Base-by-base conservation (phyloP, 352 stramenopile species). In the Phytophthora megakarya region DNA sequence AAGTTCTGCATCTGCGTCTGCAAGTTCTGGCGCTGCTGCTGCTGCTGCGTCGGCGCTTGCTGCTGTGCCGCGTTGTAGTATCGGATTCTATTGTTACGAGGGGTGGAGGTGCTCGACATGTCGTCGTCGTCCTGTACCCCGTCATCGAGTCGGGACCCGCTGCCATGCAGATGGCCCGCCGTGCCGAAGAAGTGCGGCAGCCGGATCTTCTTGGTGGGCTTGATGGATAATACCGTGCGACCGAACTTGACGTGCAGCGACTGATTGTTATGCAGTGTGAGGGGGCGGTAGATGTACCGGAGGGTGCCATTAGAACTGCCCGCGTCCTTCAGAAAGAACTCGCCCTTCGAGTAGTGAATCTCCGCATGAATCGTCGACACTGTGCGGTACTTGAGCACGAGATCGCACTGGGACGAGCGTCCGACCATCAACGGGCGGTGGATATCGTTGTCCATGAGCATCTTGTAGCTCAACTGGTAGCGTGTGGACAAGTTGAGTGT, bases 351-450 rank as follows among this genome's bases (percentile, higher is more conserved):
- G 64, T 98, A 98, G 38, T 97, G 86, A 61, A 98, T 97, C 39
- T 96, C 87, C 1, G 95, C 93, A 65, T 98, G 95, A 50, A 97
- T 96, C 25, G 93, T 97, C 18, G 89, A 97, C 18, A 98, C 93
- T 13, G 95, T 98, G 46, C 93, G 86, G 78, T 98, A 98, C 73
- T 98, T 97, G 21, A 98, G 81, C 45, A 98, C 92, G 57, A 98
- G 85, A 59, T 98, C 93, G 65, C 90, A 97, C 68, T 95, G 90
- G 26, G 92, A 98, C 55, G 92, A 98, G 11, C 95, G 88, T 6
- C 95, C 95, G 13, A 98, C 82, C 70, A 97, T 94, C 9, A 98
- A 80, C 39, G 90, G 79, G 65, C 96, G 78, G 72, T 89, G 67
- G 73, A 96, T 90, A 88, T 97, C 72, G 71, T 93, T 97, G 53